phyloP scores from a whole-genome alignment of 257 asterid species.

The Solanum piurae region DNA sequence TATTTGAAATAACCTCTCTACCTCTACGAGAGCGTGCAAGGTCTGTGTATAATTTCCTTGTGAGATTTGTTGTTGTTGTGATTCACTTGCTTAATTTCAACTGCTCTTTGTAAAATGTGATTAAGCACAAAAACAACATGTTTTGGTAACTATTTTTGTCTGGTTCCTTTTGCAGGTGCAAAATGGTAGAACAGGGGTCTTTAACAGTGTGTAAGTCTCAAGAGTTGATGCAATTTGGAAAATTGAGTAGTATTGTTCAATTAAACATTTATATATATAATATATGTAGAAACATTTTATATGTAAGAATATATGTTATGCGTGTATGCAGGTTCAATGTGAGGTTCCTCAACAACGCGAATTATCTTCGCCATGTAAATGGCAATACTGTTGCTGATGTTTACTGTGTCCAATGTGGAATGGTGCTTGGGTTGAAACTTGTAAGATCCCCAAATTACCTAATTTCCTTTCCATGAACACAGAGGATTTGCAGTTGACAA shows the following conservation, averaged over 20 bases:
- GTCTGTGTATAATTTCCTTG: background rate
- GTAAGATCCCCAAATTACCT: background rate
- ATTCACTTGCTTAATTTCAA: background rate
- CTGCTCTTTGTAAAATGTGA: background rate
- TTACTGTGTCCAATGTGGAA: background rate
- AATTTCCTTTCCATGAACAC: background rate
- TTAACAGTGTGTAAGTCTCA: background rate
- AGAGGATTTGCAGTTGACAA: background rate
- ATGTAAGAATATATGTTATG: background rate
- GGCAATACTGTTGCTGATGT: background rate
- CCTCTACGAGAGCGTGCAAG: background rate
- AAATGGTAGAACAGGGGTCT: background rate
- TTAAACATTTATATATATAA: background rate
- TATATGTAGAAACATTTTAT: no score
- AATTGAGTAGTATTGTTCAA: background rate
- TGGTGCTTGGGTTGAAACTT: background rate
- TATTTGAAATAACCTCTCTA: background rate
- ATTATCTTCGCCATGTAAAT: background rate
- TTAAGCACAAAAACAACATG: background rate
- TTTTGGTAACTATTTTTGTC: background rate
- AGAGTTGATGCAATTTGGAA: background rate
- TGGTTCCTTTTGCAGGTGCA: background rate
- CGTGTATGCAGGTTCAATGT: background rate
- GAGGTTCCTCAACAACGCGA: background rate
- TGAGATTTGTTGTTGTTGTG: no score